Conservation (phyloP, 345 rosid genomes). For the Eucalyptus curtisii region DNA sequence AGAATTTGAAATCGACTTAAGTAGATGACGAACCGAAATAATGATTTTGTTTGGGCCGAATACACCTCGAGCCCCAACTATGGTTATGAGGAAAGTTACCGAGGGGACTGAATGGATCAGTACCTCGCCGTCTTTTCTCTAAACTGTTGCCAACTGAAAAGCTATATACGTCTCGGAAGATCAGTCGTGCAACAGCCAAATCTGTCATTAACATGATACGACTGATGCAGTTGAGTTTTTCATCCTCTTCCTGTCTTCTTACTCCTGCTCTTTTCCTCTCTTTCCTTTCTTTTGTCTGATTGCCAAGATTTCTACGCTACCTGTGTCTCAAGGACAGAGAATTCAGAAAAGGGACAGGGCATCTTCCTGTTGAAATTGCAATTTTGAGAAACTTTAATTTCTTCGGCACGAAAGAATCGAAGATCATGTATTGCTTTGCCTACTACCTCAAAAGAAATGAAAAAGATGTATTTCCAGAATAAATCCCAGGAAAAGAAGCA, state of each 20-base stretch:
- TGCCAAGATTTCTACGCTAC: not conserved
- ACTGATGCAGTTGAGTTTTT: not conserved
- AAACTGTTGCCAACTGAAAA: not conserved
- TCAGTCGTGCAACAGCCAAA: not conserved
- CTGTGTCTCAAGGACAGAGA: not conserved
- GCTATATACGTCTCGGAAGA: not conserved
- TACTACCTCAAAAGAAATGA: not conserved
- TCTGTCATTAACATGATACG: not conserved
- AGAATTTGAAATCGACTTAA: not conserved
- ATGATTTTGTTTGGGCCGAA: not conserved
- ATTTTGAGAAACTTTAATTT: not conserved
- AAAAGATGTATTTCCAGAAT: not conserved
- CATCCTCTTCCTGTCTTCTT: not conserved
- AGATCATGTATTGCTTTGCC: not conserved
- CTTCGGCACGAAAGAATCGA: not conserved
- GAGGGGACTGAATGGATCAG: not conserved
- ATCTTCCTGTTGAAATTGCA: not conserved
- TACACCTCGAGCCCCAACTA: not conserved
- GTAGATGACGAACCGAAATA: not conserved
- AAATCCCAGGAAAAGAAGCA: not conserved
- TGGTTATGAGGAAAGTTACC: not conserved
- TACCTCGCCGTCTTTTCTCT: not conserved
- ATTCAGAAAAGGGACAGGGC: not conserved
- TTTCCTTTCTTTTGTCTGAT: not conserved
- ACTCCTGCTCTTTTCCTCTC: not conserved